These are phyloP conservation scores for Colletotrichum euphorbiae DNA, from an alignment of 2,329 filamentous ascomycete genomes.

Conservation along the genomic window DNA sequence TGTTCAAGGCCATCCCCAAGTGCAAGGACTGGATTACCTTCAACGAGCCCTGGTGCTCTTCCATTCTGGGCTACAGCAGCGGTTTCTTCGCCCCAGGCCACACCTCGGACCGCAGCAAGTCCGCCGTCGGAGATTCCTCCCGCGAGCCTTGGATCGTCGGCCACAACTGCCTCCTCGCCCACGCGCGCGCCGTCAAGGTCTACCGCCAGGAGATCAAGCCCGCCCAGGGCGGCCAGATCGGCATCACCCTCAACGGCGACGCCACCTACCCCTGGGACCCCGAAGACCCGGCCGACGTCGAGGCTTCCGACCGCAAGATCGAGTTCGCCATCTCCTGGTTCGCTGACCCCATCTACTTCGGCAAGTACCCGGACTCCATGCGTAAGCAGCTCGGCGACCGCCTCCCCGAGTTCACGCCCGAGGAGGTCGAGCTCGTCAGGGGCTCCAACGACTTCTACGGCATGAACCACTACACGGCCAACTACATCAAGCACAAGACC, in stretches of 20 bases:
- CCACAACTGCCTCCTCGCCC: constrained; percentile 83
- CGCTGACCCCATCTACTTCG: constrained; percentile 87
- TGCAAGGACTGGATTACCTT: constrained; percentile 93
- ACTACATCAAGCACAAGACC: constrained; percentile 82
- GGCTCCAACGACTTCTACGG: constrained; percentile 95
- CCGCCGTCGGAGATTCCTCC: constrained; percentile 76
- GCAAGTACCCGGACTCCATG: constrained; percentile 88
- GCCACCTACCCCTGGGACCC: constrained; percentile 87
- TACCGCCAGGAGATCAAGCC: constrained; percentile 87
- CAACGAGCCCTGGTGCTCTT: constrained; percentile 90
- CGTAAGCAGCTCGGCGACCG: constrained; percentile 81
- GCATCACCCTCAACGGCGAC: constrained; percentile 89
- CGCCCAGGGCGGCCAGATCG: constrained; percentile 79
- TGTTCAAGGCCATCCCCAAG: constrained; percentile 79
- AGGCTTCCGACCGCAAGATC: constrained; percentile 82
- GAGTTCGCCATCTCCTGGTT: constrained; percentile 93
- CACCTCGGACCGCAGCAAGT: constrained; percentile 80
- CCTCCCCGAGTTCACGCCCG: constrained; percentile 78
- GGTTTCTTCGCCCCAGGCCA: constrained; percentile 86
- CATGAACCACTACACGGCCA: constrained; percentile 94
- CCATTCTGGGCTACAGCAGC: constrained; percentile 81
- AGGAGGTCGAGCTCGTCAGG: constrained; percentile 79
- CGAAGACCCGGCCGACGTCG: constrained; percentile 78
- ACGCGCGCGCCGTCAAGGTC: constrained; percentile 82
- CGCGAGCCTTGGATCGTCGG: constrained; percentile 86